Base-by-base conservation (phyloP, 2,329 filamentous ascomycete genomes). In the Sclerotinia glacialis region DNA sequence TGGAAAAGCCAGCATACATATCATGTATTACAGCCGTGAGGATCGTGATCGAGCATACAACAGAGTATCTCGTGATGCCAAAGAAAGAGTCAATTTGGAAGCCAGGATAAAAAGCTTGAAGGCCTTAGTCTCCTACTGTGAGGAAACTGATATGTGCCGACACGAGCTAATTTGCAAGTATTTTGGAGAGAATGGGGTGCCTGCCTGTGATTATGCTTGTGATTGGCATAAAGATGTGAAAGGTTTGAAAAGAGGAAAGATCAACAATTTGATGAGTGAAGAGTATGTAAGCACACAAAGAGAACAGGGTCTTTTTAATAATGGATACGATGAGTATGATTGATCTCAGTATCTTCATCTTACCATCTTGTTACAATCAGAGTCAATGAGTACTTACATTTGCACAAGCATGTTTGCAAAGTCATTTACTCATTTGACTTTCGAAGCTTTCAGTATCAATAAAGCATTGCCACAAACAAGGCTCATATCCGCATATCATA, bases 21-120 rank as follows among this genome's bases (percentile, higher is more conserved):
- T 97, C 64, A 80, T 98, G 65, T 97, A 97, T 78, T 98, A 97
- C 78, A 93, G 89, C 68, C 86, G 91, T 16, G 91, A 96, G 77
- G 93, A 97, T 74, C 83, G 92, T 34, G 91, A 97, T 74, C 85
- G 92, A 1, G 86, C 90, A 12, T 86, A 83, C 12, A 77, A 74
- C 69, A 79, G 88, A 79, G 77, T 86, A 49, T 78, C 80, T 68
- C 81, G 82, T 69, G 82, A 82, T 70, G 78, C 79, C 62, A 78
- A 81, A 74, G 78, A 79, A 31, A 76, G 78, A 42, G 73, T 76
- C 66, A 71, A 79, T 68, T 80, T 82, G 61, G 76, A 83, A 66
- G 83, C 85, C 9, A 82, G 88, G 68, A 77, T 86, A 21, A 81
- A 84, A 72, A 92, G 89, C 70, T 81, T 92, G 31, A 81, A 86